These are phyloP conservation scores for Penicillium ochrochloron DNA, from an alignment of 495 filamentous ascomycete species.

Conservation along the genomic window DNA sequence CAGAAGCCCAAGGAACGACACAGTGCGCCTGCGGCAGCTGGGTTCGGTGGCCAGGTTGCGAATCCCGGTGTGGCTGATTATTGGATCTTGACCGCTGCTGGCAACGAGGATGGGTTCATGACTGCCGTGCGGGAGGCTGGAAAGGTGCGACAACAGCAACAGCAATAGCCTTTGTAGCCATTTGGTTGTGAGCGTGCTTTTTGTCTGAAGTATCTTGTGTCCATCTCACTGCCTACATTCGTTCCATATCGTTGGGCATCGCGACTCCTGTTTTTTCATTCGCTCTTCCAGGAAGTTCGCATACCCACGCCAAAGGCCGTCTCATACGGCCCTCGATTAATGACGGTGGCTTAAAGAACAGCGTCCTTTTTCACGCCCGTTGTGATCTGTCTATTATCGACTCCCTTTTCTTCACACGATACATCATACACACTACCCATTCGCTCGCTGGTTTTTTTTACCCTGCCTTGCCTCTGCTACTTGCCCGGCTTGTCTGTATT, in stretches of 20 bases:
- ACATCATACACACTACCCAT: constrained; percentile 13
- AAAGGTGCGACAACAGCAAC: constrained; percentile 54
- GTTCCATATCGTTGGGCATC: neutral
- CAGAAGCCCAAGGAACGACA: constrained; percentile 45
- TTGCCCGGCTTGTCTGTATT: constrained; percentile 5
- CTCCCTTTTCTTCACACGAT: neutral
- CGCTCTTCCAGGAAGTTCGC: neutral
- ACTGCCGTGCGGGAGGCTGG: constrained; percentile 67
- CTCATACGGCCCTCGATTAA: constrained; percentile 21
- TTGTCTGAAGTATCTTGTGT: neutral
- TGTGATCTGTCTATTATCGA: constrained; percentile 7
- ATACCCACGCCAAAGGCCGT: neutral
- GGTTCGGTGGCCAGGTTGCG: constrained; percentile 46
- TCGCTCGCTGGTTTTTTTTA: constrained; percentile 5
- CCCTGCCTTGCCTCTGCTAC: neutral
- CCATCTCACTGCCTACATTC: neutral
- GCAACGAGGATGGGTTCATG: constrained; percentile 74
- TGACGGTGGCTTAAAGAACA: constrained; percentile 10
- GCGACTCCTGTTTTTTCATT: neutral
- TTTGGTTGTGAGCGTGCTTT: neutral
- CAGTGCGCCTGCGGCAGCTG: constrained; percentile 45
- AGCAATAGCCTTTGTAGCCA: neutral
- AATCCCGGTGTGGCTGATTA: constrained; percentile 48
- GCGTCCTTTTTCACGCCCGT: constrained; percentile 1
- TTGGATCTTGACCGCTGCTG: constrained; percentile 49